Conservation (phyloP, 345 rosid species). For the Corchorus olitorius region DNA sequence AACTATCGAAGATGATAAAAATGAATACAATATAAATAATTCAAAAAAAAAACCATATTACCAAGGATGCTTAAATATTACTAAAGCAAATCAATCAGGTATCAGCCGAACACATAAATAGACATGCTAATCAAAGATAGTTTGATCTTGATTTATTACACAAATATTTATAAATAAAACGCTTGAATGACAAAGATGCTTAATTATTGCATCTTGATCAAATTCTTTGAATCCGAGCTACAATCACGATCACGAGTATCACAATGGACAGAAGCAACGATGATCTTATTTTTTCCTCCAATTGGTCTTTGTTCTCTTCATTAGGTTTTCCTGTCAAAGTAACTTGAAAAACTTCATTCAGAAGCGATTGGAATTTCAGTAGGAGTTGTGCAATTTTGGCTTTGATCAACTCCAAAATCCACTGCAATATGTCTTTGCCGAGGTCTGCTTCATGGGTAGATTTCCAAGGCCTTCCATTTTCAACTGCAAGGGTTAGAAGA, state of each 20-base stretch:
- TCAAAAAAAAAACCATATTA: too few relatives aligned
- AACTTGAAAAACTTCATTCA: constrained; percentile 34
- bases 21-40: too few relatives aligned
- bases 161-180: too few relatives aligned
- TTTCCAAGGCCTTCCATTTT: constrained; percentile 8
- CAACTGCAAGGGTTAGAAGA: constrained; percentile 23
- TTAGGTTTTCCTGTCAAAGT: background rate
- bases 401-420: constrained; percentile 44
- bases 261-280: constrained; percentile 47
- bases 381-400: constrained; percentile 38
- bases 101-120: too few relatives aligned
- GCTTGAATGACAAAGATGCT: background rate
- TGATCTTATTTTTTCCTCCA: constrained; percentile 38
- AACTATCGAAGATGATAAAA: too few relatives aligned
- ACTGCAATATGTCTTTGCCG: constrained; percentile 14
- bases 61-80: too few relatives aligned
- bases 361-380: constrained; percentile 32
- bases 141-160: too few relatives aligned
- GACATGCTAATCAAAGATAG: too few relatives aligned
- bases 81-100: too few relatives aligned
- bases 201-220: constrained; percentile 2
- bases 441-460: constrained; percentile 23
- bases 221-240: constrained; percentile 29
- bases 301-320: constrained; percentile 19
- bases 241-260: constrained; percentile 45